Conservation (phyloP, 768 basidiomycete genomes). For the Mycena latifolia region DNA sequence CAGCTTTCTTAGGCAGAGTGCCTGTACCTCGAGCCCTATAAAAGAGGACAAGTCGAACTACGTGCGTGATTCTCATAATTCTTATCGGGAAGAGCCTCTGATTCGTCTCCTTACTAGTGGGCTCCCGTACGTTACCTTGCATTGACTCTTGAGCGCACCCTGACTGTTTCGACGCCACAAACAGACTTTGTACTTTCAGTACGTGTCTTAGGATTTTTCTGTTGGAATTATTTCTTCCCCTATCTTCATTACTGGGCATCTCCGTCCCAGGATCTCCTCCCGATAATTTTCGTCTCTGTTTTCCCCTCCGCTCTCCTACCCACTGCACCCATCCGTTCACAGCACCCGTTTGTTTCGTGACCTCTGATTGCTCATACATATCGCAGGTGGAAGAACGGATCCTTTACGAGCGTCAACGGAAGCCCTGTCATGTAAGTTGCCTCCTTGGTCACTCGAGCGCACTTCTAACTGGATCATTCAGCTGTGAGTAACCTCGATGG, state of each 20-base stretch:
- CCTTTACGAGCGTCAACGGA: conserved; percentile 54
- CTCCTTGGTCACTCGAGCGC: not conserved
- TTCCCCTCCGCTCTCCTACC: too few species aligned
- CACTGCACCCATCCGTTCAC: too few species aligned
- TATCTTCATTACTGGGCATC: too few species aligned
- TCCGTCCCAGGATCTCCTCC: too few species aligned
- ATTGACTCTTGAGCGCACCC: not conserved
- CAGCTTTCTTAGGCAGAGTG: too few species aligned
- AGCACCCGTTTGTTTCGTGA: too few species aligned
- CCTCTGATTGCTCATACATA: conserved; percentile 1
- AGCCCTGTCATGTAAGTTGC: conserved; percentile 49
- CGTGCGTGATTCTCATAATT: too few species aligned
- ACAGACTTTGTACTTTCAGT: conserved; percentile 66
- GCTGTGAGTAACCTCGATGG: conserved; percentile 31
- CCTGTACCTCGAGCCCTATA: too few species aligned
- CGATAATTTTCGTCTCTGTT: too few species aligned
- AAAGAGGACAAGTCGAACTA: too few species aligned
- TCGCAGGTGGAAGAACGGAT: conserved; percentile 60
- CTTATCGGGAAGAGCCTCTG: not conserved
- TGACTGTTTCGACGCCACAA: conserved; percentile 41
- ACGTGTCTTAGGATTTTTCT: conserved; percentile 23
- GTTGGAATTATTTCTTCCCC: too few species aligned
- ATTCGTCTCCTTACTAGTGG: conserved; percentile 24
- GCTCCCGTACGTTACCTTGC: conserved; percentile 36
- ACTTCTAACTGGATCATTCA: conserved; percentile 7